Base-by-base conservation (phyloP, 169 alveolate genomes). In the Cystoisospora suis region DNA sequence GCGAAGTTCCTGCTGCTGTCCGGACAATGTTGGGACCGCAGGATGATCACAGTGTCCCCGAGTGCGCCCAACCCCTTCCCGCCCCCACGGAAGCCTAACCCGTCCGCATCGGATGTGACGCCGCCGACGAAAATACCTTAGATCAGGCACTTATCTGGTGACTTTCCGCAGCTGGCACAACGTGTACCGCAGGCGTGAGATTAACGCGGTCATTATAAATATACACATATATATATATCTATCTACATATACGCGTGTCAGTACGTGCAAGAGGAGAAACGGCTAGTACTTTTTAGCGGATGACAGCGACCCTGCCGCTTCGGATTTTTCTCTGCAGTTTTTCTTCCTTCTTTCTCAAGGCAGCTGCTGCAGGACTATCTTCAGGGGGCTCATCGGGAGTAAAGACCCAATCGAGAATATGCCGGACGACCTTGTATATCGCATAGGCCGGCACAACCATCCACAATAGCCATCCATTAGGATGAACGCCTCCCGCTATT, bases 401-500 rank as follows among this genome's bases (percentile, higher is more conserved):
- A 53, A 81, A 81, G 44, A 81, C 88, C 88, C 88, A 81, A 23
- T 32, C 38, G 72, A 81, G 44, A 9, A 53, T 29, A 4, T 47
- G 47, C 20, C 42, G 29, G 5, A 53, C 47, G 17, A 53, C 56
- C 23, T 9, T 17, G 88, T 81, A 81, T 6, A 81, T n/a, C 9
- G 46, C 36, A 53, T 81, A 81, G 49, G 47, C 59, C 20, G 88
- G 88, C 2, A 81, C 88, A 9, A 36, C 88, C 36, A 44, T 20
- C 88, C 88, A 81, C 46, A 81, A 47, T 9, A 38, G 29, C 88
- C 88, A 81, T 32, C 88, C 88, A 23, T 46, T 15, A 29, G 88
- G 88, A 27, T 81, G 88, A 23, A 81, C 9, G 46, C 88, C 88
- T 20, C 88, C 88, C 56, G 38, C 36, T 17, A 46, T 46, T 27